A percentile compares a stretch with the other conserved stretches of the same genome.
These are phyloP conservation scores for Amylocarpus encephaloides DNA, from an alignment of 2,329 filamentous ascomycete species.

Conservation along the genomic window DNA sequence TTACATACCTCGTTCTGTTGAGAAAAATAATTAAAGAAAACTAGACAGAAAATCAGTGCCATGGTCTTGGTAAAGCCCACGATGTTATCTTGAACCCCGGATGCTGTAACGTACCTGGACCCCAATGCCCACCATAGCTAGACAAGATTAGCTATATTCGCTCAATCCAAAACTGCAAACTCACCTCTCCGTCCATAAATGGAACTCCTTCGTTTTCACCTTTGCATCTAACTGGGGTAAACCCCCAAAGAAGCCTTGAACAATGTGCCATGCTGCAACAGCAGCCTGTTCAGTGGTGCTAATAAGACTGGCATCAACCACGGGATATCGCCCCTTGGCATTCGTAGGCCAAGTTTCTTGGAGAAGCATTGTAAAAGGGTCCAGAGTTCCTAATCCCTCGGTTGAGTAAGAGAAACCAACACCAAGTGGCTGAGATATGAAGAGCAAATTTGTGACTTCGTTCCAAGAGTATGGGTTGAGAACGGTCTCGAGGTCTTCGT, in stretches of 20 bases:
- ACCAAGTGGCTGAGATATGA: conserved; percentile 56
- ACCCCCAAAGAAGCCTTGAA: conserved; percentile 47
- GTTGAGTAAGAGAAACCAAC: conserved; percentile 59
- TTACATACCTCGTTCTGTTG: conserved; percentile 47
- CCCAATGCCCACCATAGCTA: conserved; percentile 62
- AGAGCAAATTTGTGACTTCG: conserved; percentile 45
- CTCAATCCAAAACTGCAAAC: not conserved
- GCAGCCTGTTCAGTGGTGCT: conserved; percentile 53
- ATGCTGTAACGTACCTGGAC: conserved; percentile 38
- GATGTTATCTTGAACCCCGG: not conserved
- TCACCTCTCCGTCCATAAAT: conserved; percentile 52
- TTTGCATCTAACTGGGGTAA: conserved; percentile 34
- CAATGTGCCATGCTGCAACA: conserved; percentile 46
- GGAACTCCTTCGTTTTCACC: conserved; percentile 33
- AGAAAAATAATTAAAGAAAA: conserved; percentile 51
- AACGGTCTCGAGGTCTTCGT: conserved; percentile 27
- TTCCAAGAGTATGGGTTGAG: conserved; percentile 58
- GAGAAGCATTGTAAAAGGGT: conserved; percentile 9
- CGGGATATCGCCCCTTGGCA: conserved; percentile 19
- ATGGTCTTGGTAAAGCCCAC: not conserved
- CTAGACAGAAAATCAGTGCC: conserved; percentile 9
- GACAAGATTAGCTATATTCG: conserved; percentile 8
- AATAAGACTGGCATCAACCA: conserved; percentile 39
- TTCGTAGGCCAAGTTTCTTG: conserved; percentile 19
- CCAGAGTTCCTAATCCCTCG: conserved; percentile 23